Base-by-base conservation (phyloP, 2,329 filamentous ascomycete species). In the Xylaria arbuscula region DNA sequence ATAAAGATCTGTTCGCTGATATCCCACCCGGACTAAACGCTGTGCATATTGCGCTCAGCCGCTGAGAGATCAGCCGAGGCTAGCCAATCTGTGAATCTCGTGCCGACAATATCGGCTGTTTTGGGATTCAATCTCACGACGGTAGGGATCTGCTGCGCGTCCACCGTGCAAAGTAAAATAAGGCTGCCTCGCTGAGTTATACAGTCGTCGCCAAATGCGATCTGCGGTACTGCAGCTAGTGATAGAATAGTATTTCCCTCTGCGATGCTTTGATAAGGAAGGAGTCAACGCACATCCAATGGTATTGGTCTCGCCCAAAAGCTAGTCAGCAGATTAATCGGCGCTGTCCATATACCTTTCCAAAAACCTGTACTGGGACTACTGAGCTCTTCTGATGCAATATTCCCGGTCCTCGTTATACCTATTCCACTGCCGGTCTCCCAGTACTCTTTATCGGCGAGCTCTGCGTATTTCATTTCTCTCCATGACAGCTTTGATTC, bases 81-180 rank as follows among this genome's bases (percentile, higher is more conserved):
- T 6, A 69, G 40, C 67, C 62, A 66, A 15, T 60, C 59, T 0
- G 67, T 69, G 24, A 69, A 34, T 28, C 17, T 17, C 5, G 67
- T 66, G 7, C 7, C 13, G 32, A 69, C 45, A 2, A 42, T 22
- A 7, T 22, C 8, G n/a, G 56, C 57, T 1, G 38, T 32, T 1
- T 45, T 45, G 2, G 32, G 42, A 13, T 69, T 54, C 38, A 66
- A 69, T 10, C 38, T 34, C 32, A 66, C 51, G 32, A 63, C 59
- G 1, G 67, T 63, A 5, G 48, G 32, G 38, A 59, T 63, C 67
- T 59, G 66, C 2, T 63, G 63, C 28, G 67, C 67, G 40, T 69
- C 67, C 15, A 66, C 60, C 1, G 66, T 22, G 15, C 67, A 69
- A 2, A 63, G 62, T 2, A 40, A 4, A 3, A 36, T 34, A 1